These are phyloP conservation scores for Logfia minima DNA, from an alignment of 129 eudicot genomes.

Conservation along the genomic window DNA sequence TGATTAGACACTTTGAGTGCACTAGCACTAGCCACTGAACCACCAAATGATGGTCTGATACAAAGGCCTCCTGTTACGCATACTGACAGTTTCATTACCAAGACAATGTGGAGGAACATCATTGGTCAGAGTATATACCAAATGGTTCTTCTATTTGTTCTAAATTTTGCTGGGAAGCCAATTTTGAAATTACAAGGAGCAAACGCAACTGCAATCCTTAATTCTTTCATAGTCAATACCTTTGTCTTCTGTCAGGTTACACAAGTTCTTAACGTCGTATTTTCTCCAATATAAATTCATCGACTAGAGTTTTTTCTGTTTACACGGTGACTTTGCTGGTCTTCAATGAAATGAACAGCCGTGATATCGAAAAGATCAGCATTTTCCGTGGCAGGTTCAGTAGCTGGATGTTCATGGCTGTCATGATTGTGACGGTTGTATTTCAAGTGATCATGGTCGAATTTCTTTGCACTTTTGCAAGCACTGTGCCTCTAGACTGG, in stretches of 20 bases:
- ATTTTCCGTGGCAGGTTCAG: conserved; percentile 61
- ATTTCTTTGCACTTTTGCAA: conserved; percentile 84
- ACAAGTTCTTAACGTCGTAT: neutral
- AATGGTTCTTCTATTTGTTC: conserved; percentile 52
- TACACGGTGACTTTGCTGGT: conserved; percentile 42
- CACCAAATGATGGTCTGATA: conserved; percentile 71
- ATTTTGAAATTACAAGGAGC: conserved; percentile 57
- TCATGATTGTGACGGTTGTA: conserved; percentile 53
- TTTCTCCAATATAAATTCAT: neutral
- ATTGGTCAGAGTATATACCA: conserved; percentile 78
- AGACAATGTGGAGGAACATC: conserved; percentile 82
- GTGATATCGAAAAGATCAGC: conserved; percentile 81
- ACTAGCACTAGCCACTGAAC: conserved; percentile 82
- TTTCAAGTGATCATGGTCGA: conserved; percentile 82
- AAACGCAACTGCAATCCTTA: conserved; percentile 43
- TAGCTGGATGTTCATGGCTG: conserved; percentile 74
- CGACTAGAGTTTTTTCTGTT: too few relatives aligned
- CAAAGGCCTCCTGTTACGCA: conserved; percentile 67
- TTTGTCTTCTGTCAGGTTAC: conserved; percentile 85
- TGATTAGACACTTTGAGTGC: conserved; percentile 75
- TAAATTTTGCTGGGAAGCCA: conserved; percentile 59
- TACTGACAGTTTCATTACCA: conserved; percentile 58
- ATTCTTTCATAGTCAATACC: conserved; percentile 77
- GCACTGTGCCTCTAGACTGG: conserved; percentile 84
- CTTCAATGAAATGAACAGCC: conserved; percentile 85